Conservation (phyloP, 2,329 filamentous ascomycete genomes). For the Polychaeton citri region DNA sequence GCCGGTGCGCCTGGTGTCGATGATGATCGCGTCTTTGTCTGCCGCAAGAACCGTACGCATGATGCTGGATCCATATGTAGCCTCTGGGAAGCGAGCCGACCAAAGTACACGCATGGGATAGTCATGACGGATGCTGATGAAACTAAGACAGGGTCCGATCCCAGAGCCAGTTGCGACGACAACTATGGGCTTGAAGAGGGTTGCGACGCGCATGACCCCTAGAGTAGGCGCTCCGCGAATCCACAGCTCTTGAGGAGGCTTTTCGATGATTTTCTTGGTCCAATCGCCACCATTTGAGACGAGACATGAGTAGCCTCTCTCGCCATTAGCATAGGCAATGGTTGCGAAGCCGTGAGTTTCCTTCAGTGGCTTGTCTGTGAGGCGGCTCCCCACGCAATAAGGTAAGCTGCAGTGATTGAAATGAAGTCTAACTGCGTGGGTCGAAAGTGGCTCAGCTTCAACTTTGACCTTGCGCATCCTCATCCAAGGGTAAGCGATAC, state of each 20-base stretch:
- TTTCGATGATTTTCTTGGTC: constrained; percentile 51
- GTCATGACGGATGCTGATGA: constrained; percentile 38
- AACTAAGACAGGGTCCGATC: constrained; percentile 55
- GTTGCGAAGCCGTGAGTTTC: constrained; percentile 70
- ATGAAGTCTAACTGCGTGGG: constrained; percentile 48
- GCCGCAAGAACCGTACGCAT: constrained; percentile 41
- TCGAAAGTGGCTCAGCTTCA: constrained; percentile 52
- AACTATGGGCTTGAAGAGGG: constrained; percentile 51
- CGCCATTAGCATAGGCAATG: constrained; percentile 41
- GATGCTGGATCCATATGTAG: constrained; percentile 49
- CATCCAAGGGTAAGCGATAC: constrained; percentile 61
- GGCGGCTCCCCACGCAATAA: constrained; percentile 22
- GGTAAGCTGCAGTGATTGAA: constrained; percentile 23
- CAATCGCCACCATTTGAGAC: constrained; percentile 65
- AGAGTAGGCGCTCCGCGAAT: constrained; percentile 53
- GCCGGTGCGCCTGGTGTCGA: constrained; percentile 49
- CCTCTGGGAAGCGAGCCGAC: constrained; percentile 48
- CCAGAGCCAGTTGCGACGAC: constrained; percentile 61
- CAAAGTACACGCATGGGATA: constrained; percentile 51
- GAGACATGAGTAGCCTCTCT: constrained; percentile 41
- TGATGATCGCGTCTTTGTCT: constrained; percentile 51
- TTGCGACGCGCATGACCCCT: constrained; percentile 54
- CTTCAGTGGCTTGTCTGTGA: constrained; percentile 49
- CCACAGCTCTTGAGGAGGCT: constrained; percentile 50
- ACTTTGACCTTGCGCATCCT: constrained; percentile 56